Base-by-base conservation (phyloP, 2,329 filamentous ascomycete genomes). In the Fusarium sterilihyphosum region DNA sequence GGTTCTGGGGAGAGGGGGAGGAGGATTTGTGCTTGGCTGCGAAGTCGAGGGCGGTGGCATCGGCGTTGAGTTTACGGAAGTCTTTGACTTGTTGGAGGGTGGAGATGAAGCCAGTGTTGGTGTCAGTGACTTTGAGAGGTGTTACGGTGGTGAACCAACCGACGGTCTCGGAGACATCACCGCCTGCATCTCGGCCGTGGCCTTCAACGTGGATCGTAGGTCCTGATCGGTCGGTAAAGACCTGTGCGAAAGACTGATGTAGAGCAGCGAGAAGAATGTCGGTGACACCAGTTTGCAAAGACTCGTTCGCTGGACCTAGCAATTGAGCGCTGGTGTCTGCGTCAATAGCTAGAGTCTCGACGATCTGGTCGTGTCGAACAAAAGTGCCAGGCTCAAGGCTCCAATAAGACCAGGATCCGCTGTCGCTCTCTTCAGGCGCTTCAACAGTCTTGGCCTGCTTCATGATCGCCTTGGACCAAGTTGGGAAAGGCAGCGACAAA, bases 381-480 rank as follows among this genome's bases (percentile, higher is more conserved):
- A 50, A 60, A 2, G 8, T 20, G 2, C 24, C n/a, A 22, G 56
- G 24, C 16, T 38, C 57, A n/a, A 60, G 33, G 1, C 20, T 8
- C 57, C 57, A 60, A 8, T 50, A 60, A 0, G 33, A 29, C 20
- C 54, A 56, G 3, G 53, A 20, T 6, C 13, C 12, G 6, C 6
- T 12, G 2, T 33, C 22, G 1, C 6, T 29, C 2, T 43, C 54
- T 2, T 47, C 22, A 0, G 14, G 18, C 3, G 1, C 5, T 1
- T 18, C 10, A 6, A 29, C 12, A n/a, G 14, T 5, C 24, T 37
- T 50, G 2, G n/a, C 24, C 16, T 50, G 43, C 8, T 11, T 13
- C 26, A 29, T 37, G 1, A 60, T 24, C 8, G 43, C 43, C n/a
- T 60, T 60, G n/a, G 41, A 29, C 57, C 57, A 60, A 20, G 43